Base-by-base conservation (phyloP, 1,284 basidiomycete genomes). In the Ustilago loliicola region DNA sequence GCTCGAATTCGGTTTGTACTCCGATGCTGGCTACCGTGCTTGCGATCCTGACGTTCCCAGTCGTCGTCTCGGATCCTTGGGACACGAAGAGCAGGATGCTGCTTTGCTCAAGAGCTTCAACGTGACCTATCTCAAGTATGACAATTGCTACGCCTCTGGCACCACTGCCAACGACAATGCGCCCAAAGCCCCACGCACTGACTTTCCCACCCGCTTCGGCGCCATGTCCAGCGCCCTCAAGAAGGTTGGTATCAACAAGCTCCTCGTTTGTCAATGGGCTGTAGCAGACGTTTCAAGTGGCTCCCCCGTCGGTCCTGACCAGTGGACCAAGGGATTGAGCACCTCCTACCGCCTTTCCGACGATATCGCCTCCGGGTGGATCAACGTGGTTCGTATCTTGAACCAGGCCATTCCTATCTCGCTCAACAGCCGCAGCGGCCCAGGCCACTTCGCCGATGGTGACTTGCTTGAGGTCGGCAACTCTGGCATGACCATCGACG, bases 191-290 rank as follows among this genome's bases (percentile, higher is more conserved):
- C 29, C 73, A 17, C 51, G 69, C 15, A 69, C 59, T 25, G 73
- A 76, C 36, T 79, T 79, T 42, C 66, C 75, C 19, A 47, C 66
- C 15, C 87, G 87, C 23, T 85, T 87, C 1, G 88, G 88, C 7
- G 85, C 87, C 4, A 91, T 91, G 90, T 83, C 87, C 62, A 87
- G 89, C 51, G 90, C 90, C 0, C 83, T 91, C 13, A 84, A 84
- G 51, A 87, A 87, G 0, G 89, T 89, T 0, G 88, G 87, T 5
- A 88, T 77, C 58, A 87, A 88, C 1, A 89, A 90, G 51, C 85
- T 90, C 3, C 91, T 89, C 64, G 86, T 89, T 0, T 89, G 89
- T 87, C 89, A 89, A 66, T 89, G 88, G 83, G 89, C 86, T 70
- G 55, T 70, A 8, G 34, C 57, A 63, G 53, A 38, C 54, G n/a